Conservation (phyloP, 345 rosid species). For the Aquilaria malaccensis region DNA sequence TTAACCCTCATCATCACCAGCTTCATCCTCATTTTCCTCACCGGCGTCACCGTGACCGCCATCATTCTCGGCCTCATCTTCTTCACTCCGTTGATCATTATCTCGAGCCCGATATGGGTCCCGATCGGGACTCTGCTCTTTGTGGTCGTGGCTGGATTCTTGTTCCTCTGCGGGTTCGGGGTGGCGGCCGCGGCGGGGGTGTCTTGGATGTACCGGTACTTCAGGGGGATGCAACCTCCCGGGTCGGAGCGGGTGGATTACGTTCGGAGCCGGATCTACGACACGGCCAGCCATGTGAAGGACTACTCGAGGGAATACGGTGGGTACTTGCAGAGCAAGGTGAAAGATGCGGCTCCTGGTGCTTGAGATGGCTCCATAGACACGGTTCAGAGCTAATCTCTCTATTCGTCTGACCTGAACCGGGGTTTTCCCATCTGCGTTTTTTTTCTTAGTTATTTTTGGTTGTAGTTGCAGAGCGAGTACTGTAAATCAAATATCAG, state of each 20-base stretch:
- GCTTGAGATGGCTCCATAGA: conserved; percentile 33
- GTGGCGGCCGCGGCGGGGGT: conserved; percentile 32
- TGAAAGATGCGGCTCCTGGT: conserved; percentile 95
- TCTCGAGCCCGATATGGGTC: conserved; percentile 77
- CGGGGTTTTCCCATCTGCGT: no score
- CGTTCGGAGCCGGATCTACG: conserved; percentile 65
- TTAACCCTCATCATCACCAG: conserved; percentile 49
- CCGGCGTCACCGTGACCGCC: conserved; percentile 49
- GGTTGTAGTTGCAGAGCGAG: neutral
- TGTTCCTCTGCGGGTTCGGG: conserved; percentile 45
- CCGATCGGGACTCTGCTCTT: conserved; percentile 37
- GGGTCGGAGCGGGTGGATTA: conserved; percentile 64
- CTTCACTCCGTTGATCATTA: conserved; percentile 49
- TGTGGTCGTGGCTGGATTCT: conserved; percentile 28
- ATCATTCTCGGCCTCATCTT: conserved; percentile 39
- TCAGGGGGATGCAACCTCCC: conserved; percentile 56
- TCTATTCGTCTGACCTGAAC: neutral
- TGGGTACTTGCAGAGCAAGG: conserved; percentile 66
- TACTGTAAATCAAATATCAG: no score
- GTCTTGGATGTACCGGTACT: conserved; percentile 67
- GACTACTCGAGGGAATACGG: conserved; percentile 82
- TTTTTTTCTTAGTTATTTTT: neutral
- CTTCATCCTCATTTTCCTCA: conserved; percentile 58
- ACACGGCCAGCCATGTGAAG: conserved; percentile 78
- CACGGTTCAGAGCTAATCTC: neutral